Percentiles rank a stretch among this genome's conserved stretches.
Evolutionary conservation across 768 basidiomycete species (phyloP).

Genomic region (Filobasidium floriforme): DNA sequence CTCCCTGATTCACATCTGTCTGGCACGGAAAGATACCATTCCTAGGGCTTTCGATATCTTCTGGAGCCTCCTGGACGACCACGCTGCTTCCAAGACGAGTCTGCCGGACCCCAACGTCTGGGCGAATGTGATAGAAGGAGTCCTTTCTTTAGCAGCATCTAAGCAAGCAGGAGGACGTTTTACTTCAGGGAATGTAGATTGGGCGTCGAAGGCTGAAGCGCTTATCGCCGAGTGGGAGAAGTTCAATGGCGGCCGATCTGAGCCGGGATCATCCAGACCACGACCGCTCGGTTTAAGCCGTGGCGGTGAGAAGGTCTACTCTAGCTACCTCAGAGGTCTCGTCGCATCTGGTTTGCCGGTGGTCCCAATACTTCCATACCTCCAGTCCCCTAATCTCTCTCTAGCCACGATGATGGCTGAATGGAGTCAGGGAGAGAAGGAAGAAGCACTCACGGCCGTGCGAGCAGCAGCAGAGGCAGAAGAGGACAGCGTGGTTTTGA

Average conservation of each 20-base stretch:
- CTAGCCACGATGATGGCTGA: slow-evolving; percentile 25
- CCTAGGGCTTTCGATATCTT: slow-evolving; percentile 42
- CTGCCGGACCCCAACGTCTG: slow-evolving; percentile 37
- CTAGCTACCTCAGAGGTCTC: slow-evolving; percentile 37
- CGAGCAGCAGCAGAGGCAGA: slow-evolving; percentile 24
- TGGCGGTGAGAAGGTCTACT: slow-evolving; percentile 38
- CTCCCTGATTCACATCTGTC: slow-evolving; percentile 41
- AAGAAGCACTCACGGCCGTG: slow-evolving; percentile 28
- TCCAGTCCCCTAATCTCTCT: slow-evolving; percentile 23
- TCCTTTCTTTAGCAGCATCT: slow-evolving; percentile 11
- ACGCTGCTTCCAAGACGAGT: slow-evolving; percentile 15
- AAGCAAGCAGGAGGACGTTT: slow-evolving; percentile 41
- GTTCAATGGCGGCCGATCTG: slow-evolving; percentile 6
- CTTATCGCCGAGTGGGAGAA: slow-evolving; percentile 45
- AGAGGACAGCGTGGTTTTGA: slow-evolving; percentile 21
- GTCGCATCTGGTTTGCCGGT: slow-evolving; percentile 30
- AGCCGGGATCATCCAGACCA: background rate
- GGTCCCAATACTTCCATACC: slow-evolving; percentile 29
- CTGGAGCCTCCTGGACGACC: slow-evolving; percentile 32
- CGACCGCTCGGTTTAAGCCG: slow-evolving; percentile 23
- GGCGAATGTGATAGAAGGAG: slow-evolving; percentile 36
- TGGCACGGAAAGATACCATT: slow-evolving; percentile 34
- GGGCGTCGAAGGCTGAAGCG: slow-evolving; percentile 59
- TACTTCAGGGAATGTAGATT: slow-evolving; percentile 50
- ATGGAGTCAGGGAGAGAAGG: slow-evolving; percentile 27